Conservation (phyloP, 352 stramenopile species). For the Phytophthora pluvialis region DNA sequence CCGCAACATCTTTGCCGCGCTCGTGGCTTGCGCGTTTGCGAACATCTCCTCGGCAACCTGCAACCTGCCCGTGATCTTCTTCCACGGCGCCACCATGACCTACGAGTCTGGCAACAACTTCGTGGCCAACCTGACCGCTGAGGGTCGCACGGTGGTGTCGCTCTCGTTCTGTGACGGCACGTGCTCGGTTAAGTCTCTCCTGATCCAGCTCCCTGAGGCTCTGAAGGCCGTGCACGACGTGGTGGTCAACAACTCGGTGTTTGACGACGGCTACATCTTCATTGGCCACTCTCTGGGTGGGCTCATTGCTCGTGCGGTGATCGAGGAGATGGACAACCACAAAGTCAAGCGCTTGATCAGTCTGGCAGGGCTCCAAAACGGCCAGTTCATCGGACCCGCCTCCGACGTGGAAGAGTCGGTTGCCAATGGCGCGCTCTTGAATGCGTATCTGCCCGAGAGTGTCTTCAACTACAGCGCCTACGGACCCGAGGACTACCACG, state of each 20-base stretch:
- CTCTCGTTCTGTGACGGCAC: constrained; percentile 39
- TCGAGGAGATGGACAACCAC: constrained; percentile 60
- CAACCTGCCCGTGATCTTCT: constrained; percentile 49
- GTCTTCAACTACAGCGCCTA: constrained; percentile 35
- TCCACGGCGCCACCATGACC: constrained; percentile 39
- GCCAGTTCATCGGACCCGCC: constrained; percentile 48
- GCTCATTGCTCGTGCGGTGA: constrained; percentile 38
- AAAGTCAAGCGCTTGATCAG: constrained; percentile 47
- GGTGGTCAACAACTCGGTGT: constrained; percentile 26
- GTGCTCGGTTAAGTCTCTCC: constrained; percentile 36
- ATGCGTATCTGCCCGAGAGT: constrained; percentile 28
- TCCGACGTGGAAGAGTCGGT: constrained; percentile 23
- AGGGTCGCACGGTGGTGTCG: constrained; percentile 36
- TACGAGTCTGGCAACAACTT: constrained; percentile 23
- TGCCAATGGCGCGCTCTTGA: constrained; percentile 4
- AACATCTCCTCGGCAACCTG: not conserved
- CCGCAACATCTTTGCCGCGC: not conserved
- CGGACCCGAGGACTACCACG: constrained; percentile 17
- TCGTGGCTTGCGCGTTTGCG: not conserved
- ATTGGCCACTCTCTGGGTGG: constrained; percentile 49
- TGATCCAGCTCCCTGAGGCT: constrained; percentile 40
- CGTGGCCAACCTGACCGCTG: constrained; percentile 34
- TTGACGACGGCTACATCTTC: constrained; percentile 50
- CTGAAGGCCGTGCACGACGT: constrained; percentile 38
- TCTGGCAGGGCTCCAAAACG: constrained; percentile 47